phyloP scores from a whole-genome alignment of 2,329 filamentous ascomycete genomes.

The Chrysoporthe deuterocubensis region DNA sequence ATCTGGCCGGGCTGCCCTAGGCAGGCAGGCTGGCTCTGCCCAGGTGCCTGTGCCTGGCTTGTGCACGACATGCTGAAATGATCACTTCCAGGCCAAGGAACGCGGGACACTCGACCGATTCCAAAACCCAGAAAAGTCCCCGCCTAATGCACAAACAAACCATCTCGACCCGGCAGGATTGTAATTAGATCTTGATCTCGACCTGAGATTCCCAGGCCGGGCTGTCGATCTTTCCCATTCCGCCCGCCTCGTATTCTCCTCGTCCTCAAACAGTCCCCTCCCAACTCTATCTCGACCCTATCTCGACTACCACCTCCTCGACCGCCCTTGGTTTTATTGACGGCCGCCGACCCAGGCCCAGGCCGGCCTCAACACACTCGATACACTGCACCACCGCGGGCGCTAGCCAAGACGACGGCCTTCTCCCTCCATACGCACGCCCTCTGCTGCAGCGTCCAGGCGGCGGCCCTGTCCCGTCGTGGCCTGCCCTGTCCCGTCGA shows the following conservation, averaged over 20 bases:
- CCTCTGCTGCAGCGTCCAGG: constrained; percentile 1
- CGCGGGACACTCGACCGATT: constrained; percentile 29
- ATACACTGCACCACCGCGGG: background rate
- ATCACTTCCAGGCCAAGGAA: constrained; percentile 23
- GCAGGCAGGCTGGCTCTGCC: background rate
- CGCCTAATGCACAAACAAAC: background rate
- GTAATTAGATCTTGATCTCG: constrained; percentile 1
- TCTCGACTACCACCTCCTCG: background rate
- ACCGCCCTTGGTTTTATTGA: background rate
- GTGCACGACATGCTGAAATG: constrained; percentile 6
- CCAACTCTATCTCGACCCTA: constrained; percentile 4
- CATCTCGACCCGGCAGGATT: constrained; percentile 6
- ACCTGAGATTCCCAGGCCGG: background rate
- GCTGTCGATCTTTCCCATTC: constrained; percentile 4
- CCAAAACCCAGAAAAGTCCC: constrained; percentile 20
- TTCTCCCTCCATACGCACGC: background rate
- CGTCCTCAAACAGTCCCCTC: background rate
- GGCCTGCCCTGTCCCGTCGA: too few relatives aligned
- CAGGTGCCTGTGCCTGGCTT: constrained; percentile 8
- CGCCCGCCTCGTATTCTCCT: background rate
- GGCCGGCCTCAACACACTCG: background rate
- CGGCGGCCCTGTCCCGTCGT: background rate
- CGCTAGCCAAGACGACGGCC: background rate
- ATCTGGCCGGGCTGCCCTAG: constrained; percentile 3
- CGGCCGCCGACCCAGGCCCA: background rate